Evolutionary conservation across 345 rosid species (phyloP), one percentile per base, ranked within the genome.

Genomic region (Punica granatum): DNA sequence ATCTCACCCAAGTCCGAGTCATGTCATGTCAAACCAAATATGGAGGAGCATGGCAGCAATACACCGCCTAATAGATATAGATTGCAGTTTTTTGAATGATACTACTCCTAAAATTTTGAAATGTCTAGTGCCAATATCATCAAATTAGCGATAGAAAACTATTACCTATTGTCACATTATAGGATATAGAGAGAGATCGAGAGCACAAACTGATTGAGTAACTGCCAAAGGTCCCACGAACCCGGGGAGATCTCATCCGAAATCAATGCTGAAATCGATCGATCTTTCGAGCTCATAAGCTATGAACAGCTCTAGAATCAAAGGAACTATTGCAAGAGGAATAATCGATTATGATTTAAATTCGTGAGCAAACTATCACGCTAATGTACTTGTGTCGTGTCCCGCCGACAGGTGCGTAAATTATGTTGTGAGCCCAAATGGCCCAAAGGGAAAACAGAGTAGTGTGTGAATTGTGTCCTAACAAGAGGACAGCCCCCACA

Each of bases 401-500:
- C 61, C 33, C 61, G 25, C 61, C 61, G 61, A 56, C 61, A 56
- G 34, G 3, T 28, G 16, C 19, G 34, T 56, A 28, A 26, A 56
- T 28, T 6, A 3, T 12, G 49, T 16, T 44, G 18, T 44, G 21
- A 44, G 49, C 49, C 49, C 49, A 44, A 44, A 56, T 56, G 61
- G 34, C 19, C 61, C 34, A 3, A 26, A 26, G 34, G 26, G 61
- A 56, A 18, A 56, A 30, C 32, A 56, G 61, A 30, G 7, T 6
- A 33, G 33, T 10, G 61, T 26, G 61, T 28, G 14, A 12, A 56
- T 10, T 56, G 61, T 30, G 61, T 12, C 61, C 61, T 56, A 56
- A 56, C 61, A 26, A 56, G 61, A 56, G 61, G 34, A 56, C 61
- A 56, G 6, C 61, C 61, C 61, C 61, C 31, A 12, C 61, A 26